Evolutionary conservation across 1,139 yeast species (phyloP).

Genomic region (Pichia norvegensis): DNA sequence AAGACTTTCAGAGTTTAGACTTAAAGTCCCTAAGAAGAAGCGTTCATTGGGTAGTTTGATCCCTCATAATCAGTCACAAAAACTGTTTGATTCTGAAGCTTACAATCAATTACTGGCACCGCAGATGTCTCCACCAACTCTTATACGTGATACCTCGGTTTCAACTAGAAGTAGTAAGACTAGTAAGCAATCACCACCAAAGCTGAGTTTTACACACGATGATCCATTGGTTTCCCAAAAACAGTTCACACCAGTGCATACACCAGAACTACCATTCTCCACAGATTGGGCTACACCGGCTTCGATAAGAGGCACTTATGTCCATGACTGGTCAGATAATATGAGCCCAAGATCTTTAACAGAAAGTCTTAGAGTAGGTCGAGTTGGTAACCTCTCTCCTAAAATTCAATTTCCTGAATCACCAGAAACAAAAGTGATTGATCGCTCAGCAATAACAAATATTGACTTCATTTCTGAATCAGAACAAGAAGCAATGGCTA

Average conservation of each 20-base stretch:
- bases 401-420: not conserved
- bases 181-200: not conserved
- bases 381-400: constrained; percentile 4
- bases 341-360: constrained; percentile 11
- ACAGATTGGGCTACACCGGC: constrained; percentile 11
- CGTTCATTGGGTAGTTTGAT: constrained; percentile 10
- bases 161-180: not conserved
- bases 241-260: not conserved
- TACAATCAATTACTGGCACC: not conserved
- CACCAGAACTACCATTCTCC: not conserved
- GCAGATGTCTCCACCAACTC: constrained; percentile 1
- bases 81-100: not conserved
- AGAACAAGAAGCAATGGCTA: not conserved
- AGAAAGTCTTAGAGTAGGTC: constrained; percentile 12
- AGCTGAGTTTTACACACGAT: not conserved
- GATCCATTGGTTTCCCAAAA: not conserved
- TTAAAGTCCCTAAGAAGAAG: constrained; percentile 6
- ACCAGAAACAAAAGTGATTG: not conserved
- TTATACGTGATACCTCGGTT: constrained; percentile 1
- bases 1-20: constrained; percentile 3
- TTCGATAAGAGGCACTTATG: constrained; percentile 9
- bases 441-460: not conserved
- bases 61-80: not conserved
- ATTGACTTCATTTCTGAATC: not conserved
- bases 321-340: constrained; percentile 13